phyloP scores from a whole-genome alignment of 495 filamentous ascomycete species.

The Penicillium coffeae region DNA sequence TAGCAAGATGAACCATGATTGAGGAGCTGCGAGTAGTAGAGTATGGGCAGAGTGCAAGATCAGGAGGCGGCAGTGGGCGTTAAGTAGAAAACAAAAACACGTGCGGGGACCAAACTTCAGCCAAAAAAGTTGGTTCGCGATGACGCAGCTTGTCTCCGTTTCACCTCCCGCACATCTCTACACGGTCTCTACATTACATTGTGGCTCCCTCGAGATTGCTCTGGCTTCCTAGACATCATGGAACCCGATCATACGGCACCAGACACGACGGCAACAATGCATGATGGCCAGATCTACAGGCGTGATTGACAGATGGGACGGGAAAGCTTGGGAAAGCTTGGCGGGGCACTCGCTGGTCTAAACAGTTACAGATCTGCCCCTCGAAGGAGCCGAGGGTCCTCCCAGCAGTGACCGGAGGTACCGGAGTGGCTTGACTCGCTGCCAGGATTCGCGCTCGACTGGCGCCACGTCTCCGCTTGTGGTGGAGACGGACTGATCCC shows the following conservation, averaged over 20 bases:
- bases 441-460: not conserved
- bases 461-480: constrained; percentile 9
- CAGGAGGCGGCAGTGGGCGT: not conserved
- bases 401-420: too few relatives aligned
- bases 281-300: not conserved
- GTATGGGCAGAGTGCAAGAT: not conserved
- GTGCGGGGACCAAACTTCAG: not conserved
- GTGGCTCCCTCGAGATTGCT: too few relatives aligned
- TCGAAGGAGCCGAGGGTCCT: not conserved
- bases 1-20: constrained; percentile 38
- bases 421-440: not conserved
- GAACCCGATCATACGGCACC: too few relatives aligned
- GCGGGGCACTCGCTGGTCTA: constrained; percentile 8
- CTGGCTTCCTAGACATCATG: too few relatives aligned
- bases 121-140: not conserved
- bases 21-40: not conserved
- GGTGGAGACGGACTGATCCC: not conserved
- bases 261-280: not conserved
- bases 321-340: constrained; percentile 28
- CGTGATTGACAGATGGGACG: not conserved
- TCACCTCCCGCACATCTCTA: not conserved
- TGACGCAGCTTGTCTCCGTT: constrained; percentile 7
- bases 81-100: not conserved
- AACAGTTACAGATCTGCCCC: constrained; percentile 8
- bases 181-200: not conserved